Base-by-base conservation (phyloP, 441 rosid genomes). In the Erodium texanum region DNA sequence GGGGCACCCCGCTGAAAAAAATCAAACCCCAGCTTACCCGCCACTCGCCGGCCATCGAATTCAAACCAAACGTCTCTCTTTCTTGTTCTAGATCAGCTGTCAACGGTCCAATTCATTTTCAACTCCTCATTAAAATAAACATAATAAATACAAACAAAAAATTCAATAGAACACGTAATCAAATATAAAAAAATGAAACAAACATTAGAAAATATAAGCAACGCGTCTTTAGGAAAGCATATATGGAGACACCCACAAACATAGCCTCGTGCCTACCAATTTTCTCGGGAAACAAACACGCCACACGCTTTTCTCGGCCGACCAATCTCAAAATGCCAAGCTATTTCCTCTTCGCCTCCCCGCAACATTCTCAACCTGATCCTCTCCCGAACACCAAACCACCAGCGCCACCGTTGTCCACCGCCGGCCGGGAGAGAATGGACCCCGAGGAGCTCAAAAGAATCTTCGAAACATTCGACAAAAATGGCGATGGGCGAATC, bases 401-500 rank as follows among this genome's bases (percentile, higher is more conserved):
- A 7, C 10, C 45, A 38, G 45, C 45, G 11, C 11, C 45, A 10
- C 45, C 45, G 11, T 10, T 0, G 45, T 38, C 11, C 45, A 1
- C 45, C 29, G 29, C 29, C 29, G 29, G 1, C 29, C 29, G 29
- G 29, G 29, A 27, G 29, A 27, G 45, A 38, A 38, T 38, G 45
- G 45, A 38, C 45, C 9, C 11, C 11, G 45, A 38, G 45, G 56
- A 50, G 56, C 56, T 50, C 4, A n/a, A 50, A 7, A n/a, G 56
- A 1, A 19, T 50, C 19, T 50, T 50, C 56, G 19, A 50, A 6
- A 50, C 19, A 19, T 50, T 50, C 20, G 71, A 69, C 48, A 34
- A 32, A 20, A 69, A 69, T 38, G 71, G 71, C 0, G 71, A 69
- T 8, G 71, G 66, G 12, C 41, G 50, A 18, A 69, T 69, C 65